These are phyloP conservation scores for Tricholoma sp. DNA, from an alignment of 768 basidiomycete species.

Conservation along the genomic window DNA sequence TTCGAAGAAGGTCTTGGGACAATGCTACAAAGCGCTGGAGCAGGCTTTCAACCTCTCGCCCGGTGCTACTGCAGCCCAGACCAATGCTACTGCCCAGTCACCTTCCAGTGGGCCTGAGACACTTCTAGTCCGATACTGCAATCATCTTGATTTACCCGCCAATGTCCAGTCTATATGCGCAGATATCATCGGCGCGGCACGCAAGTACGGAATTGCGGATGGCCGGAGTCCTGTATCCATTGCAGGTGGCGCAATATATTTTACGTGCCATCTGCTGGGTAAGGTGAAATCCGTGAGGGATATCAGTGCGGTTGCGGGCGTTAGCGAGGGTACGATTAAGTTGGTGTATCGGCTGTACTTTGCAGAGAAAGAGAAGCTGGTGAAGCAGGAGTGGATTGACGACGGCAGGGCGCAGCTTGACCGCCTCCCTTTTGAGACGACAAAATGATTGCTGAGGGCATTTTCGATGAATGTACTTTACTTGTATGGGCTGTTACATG, in stretches of 20 bases:
- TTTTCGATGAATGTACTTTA: neutral
- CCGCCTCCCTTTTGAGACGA: slow-evolving; percentile 36
- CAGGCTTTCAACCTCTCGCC: slow-evolving; percentile 84
- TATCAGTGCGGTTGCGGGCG: slow-evolving; percentile 86
- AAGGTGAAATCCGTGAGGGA: slow-evolving; percentile 73
- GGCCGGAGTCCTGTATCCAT: slow-evolving; percentile 97
- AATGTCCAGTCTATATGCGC: slow-evolving; percentile 79
- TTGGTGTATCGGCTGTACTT: slow-evolving; percentile 81
- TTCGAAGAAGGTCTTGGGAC: slow-evolving; percentile 91
- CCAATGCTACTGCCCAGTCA: slow-evolving; percentile 36
- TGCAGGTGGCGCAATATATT: slow-evolving; percentile 94
- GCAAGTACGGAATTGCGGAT: slow-evolving; percentile 84
- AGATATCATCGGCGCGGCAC: slow-evolving; percentile 76
- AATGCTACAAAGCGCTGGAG: slow-evolving; percentile 87
- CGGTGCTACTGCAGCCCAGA: slow-evolving; percentile 53
- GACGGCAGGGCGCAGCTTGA: slow-evolving; percentile 63
- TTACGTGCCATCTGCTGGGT: slow-evolving; percentile 80
- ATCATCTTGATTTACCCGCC: slow-evolving; percentile 81
- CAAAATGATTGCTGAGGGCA: slow-evolving; percentile 21
- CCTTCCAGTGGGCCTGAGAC: slow-evolving; percentile 72
- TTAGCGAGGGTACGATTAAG: slow-evolving; percentile 94
- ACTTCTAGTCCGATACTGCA: slow-evolving; percentile 89
- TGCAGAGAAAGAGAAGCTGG: slow-evolving; percentile 66
- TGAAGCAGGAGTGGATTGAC: slow-evolving; percentile 83
- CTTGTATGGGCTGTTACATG: neutral